These are phyloP conservation scores for Trifolium dubium DNA, from an alignment of 306 rosid species.

Conservation along the genomic window DNA sequence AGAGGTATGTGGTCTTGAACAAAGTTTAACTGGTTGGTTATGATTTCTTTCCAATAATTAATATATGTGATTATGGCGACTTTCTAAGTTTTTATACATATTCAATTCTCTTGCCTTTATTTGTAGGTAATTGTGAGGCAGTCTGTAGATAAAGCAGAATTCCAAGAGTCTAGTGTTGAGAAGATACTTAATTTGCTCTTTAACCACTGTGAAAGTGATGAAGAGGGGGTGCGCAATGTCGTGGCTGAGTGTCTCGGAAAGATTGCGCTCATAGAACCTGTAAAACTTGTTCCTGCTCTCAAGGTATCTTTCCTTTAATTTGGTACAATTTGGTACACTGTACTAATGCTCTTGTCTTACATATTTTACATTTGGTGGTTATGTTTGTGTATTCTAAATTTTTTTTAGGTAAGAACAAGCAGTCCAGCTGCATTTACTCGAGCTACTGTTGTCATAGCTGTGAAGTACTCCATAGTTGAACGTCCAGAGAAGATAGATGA, in stretches of 20 bases:
- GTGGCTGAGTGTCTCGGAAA: slow-evolving; percentile 98
- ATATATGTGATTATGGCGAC: slow-evolving; percentile 1
- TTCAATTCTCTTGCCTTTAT: slow-evolving; percentile 32
- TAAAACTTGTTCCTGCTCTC: slow-evolving; percentile 96
- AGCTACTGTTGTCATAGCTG: slow-evolving; percentile 98
- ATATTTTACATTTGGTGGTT: slow-evolving; percentile 37
- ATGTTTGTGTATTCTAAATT: slow-evolving; percentile 33
- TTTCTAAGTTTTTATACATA: slow-evolving; percentile 2
- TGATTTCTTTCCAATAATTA: neutral
- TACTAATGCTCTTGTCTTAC: slow-evolving; percentile 35
- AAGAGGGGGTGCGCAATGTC: slow-evolving; percentile 98
- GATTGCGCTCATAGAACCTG: slow-evolving; percentile 95
- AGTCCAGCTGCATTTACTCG: slow-evolving; percentile 96
- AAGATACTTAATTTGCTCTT: slow-evolving; percentile 92
- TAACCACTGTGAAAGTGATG: slow-evolving; percentile 97
- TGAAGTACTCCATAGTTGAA: slow-evolving; percentile 96
- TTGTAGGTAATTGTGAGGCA: slow-evolving; percentile 95
- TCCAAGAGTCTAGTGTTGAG: slow-evolving; percentile 95
- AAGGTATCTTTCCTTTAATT: slow-evolving; percentile 60
- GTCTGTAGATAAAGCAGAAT: slow-evolving; percentile 93
- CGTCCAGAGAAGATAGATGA: slow-evolving; percentile 97
- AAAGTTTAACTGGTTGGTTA: slow-evolving; percentile 19
- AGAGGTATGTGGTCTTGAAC: slow-evolving; percentile 69
- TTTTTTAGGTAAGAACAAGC: slow-evolving; percentile 75
- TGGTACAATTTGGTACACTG: slow-evolving; percentile 17